Base-by-base conservation (phyloP, 140 eudicot species). In the Cichorium intybus region DNA sequence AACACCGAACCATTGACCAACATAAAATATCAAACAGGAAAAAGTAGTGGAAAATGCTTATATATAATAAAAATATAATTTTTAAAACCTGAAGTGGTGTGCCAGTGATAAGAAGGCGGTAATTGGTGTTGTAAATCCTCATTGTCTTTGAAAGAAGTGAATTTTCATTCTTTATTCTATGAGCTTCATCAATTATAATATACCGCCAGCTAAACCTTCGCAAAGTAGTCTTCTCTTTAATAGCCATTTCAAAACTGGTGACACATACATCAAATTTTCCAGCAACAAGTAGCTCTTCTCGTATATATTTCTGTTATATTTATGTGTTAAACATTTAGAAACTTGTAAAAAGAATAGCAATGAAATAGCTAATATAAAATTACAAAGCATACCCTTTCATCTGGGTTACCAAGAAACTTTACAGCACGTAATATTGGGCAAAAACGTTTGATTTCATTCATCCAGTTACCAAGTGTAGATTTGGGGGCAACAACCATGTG, bases 401-500 rank as follows among this genome's bases (percentile, higher is more conserved):
- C 99, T 12, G 97, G 99, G 70, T 86, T 86, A 34, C 99, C 99
- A 64, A 93, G 95, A 68, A 88, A 93, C 49, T 93, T 93, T 8
- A 93, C 90, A 61, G 99, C 94, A 61, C 99, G 95, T 55, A 93
- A 41, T 29, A 80, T 39, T 4, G 99, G 99, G 64, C 99, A 93
- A 77, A 93, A 93, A 7, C 97, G 90, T 66, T 80, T 81, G 24
- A 93, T 93, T 73, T 93, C 99, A 72, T 93, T 93, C 99, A 93
- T 93, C 99, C 99, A 93, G 71, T 93, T 93, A 2, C 99, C 99
- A 70, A 93, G 99, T 31, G 99, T 93, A 62, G 99, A 93, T 52
- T 93, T 93, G 3, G 99, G 99, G 64, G 99, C 97, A 85, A 93
- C 99, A 71, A 93, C 99, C 99, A 93, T 93, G 80, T 93, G 99